Conservation (phyloP, 2,329 filamentous ascomycete species). For the Myriosclerotinia scirpicola region DNA sequence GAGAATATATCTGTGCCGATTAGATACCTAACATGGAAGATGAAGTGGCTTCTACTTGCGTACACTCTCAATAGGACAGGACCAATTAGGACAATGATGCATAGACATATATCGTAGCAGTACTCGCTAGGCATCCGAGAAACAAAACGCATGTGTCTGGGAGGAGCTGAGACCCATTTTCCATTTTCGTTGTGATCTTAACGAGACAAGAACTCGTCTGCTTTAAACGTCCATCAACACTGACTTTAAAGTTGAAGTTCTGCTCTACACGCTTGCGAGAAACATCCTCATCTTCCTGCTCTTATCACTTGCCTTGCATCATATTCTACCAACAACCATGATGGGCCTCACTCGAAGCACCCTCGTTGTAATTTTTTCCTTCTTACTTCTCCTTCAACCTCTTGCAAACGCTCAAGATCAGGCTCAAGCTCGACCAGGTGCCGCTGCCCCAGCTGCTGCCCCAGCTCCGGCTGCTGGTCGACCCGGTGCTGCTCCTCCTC, state of each 20-base stretch:
- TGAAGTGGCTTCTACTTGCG: background rate
- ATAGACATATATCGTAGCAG: background rate
- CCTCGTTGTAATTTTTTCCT: background rate
- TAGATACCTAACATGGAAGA: background rate
- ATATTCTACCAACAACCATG: background rate
- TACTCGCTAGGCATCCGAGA: background rate
- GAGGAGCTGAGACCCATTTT: background rate
- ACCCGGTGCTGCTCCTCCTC: constrained; percentile 1
- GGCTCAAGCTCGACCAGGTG: constrained; percentile 10
- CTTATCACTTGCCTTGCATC: background rate
- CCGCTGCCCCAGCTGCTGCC: background rate
- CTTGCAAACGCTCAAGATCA: constrained; percentile 15
- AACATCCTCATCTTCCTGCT: constrained; percentile 2
- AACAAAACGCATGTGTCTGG: background rate
- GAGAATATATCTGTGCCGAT: background rate
- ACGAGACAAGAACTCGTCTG: background rate
- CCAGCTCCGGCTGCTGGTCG: constrained; percentile 1
- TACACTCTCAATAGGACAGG: background rate
- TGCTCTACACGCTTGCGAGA: constrained; percentile 11
- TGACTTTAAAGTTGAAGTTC: constrained; percentile 1
- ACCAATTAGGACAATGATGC: background rate
- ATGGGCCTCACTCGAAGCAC: constrained; percentile 18
- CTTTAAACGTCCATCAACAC: constrained; percentile 1
- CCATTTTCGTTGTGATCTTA: background rate
- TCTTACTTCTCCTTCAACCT: background rate